Evolutionary conservation across 805 yeast genomes (phyloP), one percentile per base, ranked within the genome.

Genomic region (Isabelozyma gotoi): DNA sequence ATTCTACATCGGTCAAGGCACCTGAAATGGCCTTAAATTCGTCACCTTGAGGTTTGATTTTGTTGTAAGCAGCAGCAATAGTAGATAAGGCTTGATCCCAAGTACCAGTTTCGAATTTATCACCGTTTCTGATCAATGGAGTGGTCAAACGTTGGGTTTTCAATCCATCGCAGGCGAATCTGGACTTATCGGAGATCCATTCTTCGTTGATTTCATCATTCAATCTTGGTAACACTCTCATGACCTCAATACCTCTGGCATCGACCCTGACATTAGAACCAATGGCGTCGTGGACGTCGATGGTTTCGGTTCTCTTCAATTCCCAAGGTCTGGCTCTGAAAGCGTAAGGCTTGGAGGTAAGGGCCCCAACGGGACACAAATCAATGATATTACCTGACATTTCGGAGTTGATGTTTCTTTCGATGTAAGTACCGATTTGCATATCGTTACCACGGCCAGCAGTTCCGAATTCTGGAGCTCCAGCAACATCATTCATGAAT

Each of bases 241-340:
- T 82, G 38, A 88, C 94, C 65, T 86, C 91, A 57, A 83, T 78
- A 55, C 96, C 96, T 67, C 94, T 79, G 41, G 92, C 80, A 65
- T 88, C 96, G 42, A 88, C 89, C 62, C 96, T 78, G 51, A 88
- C 79, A 58, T 82, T 85, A 35, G 92, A 84, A 19, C 96, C 96
- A 31, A 88, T 62, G 17, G 82, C 96, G 65, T 88, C 96, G 71
- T 82, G 66, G 11, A 88, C 94, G 64, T 88, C 96, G 55, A 88
- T 78, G 41, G 92, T 77, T 67, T 88, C 96, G 38, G 95, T 87
- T 74, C 87, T 82, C 73, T 87, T 88, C 63, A 88, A 78, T 68
- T 88, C 96, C 96, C 96, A 88, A 21, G 96, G 96, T 62, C 96
- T 80, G 12, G 96, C 95, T 61, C 81, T 82, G 77, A 88, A 88